phyloP scores from a whole-genome alignment of 148 eudicot genomes.

The Beta vulgaris region DNA sequence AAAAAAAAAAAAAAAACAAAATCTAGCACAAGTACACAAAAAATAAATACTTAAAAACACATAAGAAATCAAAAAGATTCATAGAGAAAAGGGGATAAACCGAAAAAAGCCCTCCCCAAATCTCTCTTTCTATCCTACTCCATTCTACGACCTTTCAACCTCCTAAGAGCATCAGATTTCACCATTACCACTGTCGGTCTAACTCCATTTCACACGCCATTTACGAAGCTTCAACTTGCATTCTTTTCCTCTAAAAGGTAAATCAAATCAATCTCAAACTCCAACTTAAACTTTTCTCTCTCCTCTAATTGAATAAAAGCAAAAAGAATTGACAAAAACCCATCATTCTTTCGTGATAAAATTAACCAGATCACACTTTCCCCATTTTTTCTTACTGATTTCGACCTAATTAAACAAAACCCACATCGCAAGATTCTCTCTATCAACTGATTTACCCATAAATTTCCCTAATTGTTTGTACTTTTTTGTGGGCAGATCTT shows the following conservation, averaged over 20 bases:
- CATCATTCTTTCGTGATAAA: neutral
- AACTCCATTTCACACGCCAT: slow-evolving; percentile 22
- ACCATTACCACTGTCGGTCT: slow-evolving; percentile 20
- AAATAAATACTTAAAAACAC: neutral
- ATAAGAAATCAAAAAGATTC: neutral
- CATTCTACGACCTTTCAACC: slow-evolving; percentile 22
- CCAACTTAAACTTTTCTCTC: neutral
- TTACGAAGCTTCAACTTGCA: neutral
- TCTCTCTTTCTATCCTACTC: neutral
- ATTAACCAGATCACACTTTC: slow-evolving; percentile 3
- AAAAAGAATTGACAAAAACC: neutral
- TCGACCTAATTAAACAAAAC: neutral
- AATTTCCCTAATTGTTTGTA: neutral
- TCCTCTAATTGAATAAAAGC: neutral
- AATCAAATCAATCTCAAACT: neutral
- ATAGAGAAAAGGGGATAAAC: neutral
- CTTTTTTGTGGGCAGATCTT: slow-evolving; percentile 30
- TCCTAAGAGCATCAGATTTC: slow-evolving; percentile 7
- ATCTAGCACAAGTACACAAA: neutral
- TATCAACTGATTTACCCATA: neutral
- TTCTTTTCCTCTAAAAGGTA: slow-evolving; percentile 15
- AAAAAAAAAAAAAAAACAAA: too few relatives aligned
- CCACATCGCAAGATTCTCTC: slow-evolving; percentile 21
- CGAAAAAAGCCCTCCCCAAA: neutral
- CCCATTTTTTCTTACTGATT: neutral